Evolutionary conservation across 2,329 filamentous ascomycete genomes (phyloP), one percentile per base, ranked within the genome.

Genomic region (Fusarium miscanthi): DNA sequence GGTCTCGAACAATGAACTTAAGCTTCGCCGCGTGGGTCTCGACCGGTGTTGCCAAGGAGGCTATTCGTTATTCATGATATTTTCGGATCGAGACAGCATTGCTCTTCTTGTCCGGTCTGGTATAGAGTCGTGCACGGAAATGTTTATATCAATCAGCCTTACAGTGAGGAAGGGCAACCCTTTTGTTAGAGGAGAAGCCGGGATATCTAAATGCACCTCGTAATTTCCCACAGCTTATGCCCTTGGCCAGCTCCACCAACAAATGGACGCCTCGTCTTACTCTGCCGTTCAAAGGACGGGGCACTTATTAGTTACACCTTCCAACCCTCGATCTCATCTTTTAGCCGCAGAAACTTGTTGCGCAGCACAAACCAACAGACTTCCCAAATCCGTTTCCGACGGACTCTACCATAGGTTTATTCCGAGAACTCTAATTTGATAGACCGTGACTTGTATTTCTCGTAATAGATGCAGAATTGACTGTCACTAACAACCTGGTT

Each of bases 1-100:
- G 61, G 72, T 67, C 72, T 72, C 63, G 65, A 74, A 75, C 61
- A 70, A 65, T 59, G 63, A 76, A 75, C 72, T 76, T 74, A 76
- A 76, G 74, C 74, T 76, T 76, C 72, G 69, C 70, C 42, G 68
- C 70, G 73, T 76, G 74, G 74, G 74, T 72, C 59, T 35, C 30
- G 48, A 64, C 45, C 64, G 35, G 45, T 57, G 56, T 62, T 70
- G 69, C 52, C 66, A 73, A 67, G 70, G 35, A 33, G 49, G 41
- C 45, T 72, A 56, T 70, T 56, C 63, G 46, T 45, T 73, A 58
- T 72, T 68, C 48, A 48, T 59, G 60, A 42, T 56, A 72, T 72
- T 66, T 70, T 70, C 46, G 56, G 70, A 63, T 42, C 54, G 35
- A 41, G 30, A 40, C 45, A 38, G n/a, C 33, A 41, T 45, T n/a